These are phyloP conservation scores for Echeveria elegans DNA, from an alignment of 164 flowering plant species.

Conservation along the genomic window DNA sequence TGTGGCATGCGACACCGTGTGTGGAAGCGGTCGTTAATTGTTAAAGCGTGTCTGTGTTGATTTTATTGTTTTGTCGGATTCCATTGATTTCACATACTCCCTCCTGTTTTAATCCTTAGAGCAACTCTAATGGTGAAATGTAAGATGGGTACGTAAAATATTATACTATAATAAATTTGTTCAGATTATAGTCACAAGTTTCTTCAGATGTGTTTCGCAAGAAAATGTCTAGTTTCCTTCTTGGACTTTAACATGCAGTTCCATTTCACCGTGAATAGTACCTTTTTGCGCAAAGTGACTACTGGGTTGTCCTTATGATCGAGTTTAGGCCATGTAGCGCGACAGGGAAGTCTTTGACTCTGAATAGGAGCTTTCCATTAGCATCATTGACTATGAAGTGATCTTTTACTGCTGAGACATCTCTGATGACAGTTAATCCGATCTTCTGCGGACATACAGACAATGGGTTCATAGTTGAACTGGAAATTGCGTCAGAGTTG, in stretches of 20 bases:
- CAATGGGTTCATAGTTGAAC: not conserved
- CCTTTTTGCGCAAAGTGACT: not conserved
- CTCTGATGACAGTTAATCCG: not conserved
- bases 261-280: not conserved
- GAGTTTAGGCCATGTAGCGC: not conserved
- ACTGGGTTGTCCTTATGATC: not conserved
- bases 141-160: no score
- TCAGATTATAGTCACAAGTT: not conserved
- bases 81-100: no score
- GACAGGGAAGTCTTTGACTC: slow-evolving; percentile 5
- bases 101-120: no score
- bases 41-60: no score
- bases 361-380: not conserved
- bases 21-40: no score
- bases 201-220: not conserved
- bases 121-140: no score
- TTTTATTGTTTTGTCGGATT: no score
- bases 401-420: not conserved
- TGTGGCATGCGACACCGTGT: no score
- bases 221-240: not conserved
- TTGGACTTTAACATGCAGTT: not conserved
- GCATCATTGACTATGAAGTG: not conserved
- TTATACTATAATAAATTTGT: no score
- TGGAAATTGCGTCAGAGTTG: not conserved
- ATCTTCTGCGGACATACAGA: not conserved